Conservation (phyloP, 2,329 filamentous ascomycete species). For the Monilinia aucupariae region DNA sequence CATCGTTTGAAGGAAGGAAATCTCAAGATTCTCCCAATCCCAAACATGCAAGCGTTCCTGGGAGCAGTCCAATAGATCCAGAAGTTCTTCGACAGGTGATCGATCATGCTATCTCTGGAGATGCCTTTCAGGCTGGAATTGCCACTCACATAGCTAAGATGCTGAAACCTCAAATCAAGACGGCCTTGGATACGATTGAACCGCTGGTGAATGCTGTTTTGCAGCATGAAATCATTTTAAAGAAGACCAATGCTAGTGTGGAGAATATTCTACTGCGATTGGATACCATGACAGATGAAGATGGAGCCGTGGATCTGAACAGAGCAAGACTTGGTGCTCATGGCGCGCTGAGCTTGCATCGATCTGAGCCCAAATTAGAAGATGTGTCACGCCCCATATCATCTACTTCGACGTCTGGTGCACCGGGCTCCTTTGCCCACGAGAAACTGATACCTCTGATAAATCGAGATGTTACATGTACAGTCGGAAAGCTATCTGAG, state of each 20-base stretch:
- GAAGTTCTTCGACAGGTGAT: slow-evolving; percentile 29
- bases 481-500: slow-evolving; percentile 25
- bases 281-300: slow-evolving; percentile 24
- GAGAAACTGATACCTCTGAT: background rate
- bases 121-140: slow-evolving; percentile 33
- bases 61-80: slow-evolving; percentile 22
- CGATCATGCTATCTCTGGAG: slow-evolving; percentile 31
- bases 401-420: background rate
- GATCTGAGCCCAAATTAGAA: background rate
- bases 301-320: background rate
- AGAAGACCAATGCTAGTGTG: slow-evolving; percentile 33
- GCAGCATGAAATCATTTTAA: slow-evolving; percentile 31
- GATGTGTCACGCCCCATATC: background rate
- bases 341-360: slow-evolving; percentile 3
- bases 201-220: slow-evolving; percentile 35
- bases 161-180: slow-evolving; percentile 33
- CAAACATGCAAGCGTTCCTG: slow-evolving; percentile 15
- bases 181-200: slow-evolving; percentile 34
- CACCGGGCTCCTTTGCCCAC: background rate
- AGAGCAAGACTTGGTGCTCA: background rate
- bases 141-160: slow-evolving; percentile 32
- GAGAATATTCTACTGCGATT: slow-evolving; percentile 30
- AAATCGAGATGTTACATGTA: slow-evolving; percentile 21
- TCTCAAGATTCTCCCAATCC: slow-evolving; percentile 11
- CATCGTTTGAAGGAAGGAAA: slow-evolving; percentile 32